Percentiles rank a stretch among this genome's conserved stretches.
phyloP scores from a whole-genome alignment of 148 eudicot genomes.

The Mesembryanthemum crystallinum region DNA sequence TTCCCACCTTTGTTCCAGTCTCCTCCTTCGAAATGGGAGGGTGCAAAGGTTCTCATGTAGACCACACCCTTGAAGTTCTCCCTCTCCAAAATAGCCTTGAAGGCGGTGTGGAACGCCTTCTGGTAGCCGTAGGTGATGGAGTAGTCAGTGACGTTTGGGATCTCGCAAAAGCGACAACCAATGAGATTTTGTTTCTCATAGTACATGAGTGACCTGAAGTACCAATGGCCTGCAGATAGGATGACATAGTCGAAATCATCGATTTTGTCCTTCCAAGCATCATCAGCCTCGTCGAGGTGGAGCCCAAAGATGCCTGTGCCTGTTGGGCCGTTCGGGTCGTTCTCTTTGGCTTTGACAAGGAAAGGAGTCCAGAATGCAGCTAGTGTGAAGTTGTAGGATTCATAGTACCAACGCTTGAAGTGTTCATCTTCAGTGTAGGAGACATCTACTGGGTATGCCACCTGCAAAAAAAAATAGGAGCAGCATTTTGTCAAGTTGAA shows the following conservation, averaged over 20 bases:
- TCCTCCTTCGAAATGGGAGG: constrained; percentile 63
- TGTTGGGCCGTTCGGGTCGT: constrained; percentile 46
- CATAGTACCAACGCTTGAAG: constrained; percentile 51
- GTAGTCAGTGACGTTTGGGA: constrained; percentile 37
- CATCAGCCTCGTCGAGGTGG: constrained; percentile 55
- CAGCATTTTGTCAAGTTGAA: background rate
- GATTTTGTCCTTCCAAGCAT: constrained; percentile 50
- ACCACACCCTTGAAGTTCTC: constrained; percentile 42
- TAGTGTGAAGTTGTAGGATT: constrained; percentile 52
- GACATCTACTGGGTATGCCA: constrained; percentile 48
- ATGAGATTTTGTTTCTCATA: constrained; percentile 38
- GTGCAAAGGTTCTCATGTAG: constrained; percentile 55
- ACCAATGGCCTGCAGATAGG: constrained; percentile 71
- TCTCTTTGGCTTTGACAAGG: constrained; percentile 40
- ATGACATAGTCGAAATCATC: constrained; percentile 55
- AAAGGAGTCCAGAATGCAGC: constrained; percentile 49
- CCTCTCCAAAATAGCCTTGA: constrained; percentile 43
- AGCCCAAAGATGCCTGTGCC: constrained; percentile 49
- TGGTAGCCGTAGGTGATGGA: constrained; percentile 47
- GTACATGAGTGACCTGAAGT: constrained; percentile 46
- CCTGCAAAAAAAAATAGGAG: constrained; percentile 40
- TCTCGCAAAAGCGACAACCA: constrained; percentile 61
- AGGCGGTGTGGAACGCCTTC: constrained; percentile 54
- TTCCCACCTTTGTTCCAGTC: constrained; percentile 64
- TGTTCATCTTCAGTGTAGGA: constrained; percentile 45